Conservation (phyloP, 306 rosid genomes). For the Lathyrus oleraceus region DNA sequence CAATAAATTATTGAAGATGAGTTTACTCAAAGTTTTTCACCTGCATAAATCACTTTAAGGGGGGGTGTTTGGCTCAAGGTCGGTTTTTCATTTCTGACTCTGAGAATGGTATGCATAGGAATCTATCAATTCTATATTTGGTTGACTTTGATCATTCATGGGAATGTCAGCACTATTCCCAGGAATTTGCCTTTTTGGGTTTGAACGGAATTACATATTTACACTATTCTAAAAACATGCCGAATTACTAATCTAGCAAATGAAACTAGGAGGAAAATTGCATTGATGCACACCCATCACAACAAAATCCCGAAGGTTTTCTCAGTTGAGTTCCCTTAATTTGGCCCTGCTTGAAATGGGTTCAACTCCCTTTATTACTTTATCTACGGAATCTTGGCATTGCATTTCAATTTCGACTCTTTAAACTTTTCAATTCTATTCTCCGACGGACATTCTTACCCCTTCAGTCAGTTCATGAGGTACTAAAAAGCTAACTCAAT, state of each 20-base stretch:
- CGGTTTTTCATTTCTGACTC: no score
- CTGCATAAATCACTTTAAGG: no score
- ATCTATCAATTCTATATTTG: background rate
- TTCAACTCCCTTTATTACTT: background rate
- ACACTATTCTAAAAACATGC: background rate
- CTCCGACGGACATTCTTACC: no score
- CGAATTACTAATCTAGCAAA: background rate
- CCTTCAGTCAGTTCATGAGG: no score
- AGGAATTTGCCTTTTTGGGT: background rate
- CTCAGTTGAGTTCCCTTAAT: background rate
- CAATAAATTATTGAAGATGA: background rate
- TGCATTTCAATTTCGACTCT: background rate
- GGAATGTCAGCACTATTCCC: background rate
- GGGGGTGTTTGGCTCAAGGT: no score
- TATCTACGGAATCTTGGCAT: background rate
- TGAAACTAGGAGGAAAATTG: slow-evolving; percentile 17
- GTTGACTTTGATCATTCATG: slow-evolving; percentile 4
- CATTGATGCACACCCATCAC: background rate
- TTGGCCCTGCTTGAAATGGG: background rate
- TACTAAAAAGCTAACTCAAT: no score
- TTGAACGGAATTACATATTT: background rate
- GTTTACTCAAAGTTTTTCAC: background rate
- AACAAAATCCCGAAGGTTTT: background rate
- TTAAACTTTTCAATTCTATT: no score
- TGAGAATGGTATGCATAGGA: slow-evolving; percentile 1